A percentile compares a stretch with the other conserved stretches of the same genome.
These are phyloP conservation scores for Parastagonospora avenae DNA, from an alignment of 2,329 filamentous ascomycete species.

Conservation along the genomic window DNA sequence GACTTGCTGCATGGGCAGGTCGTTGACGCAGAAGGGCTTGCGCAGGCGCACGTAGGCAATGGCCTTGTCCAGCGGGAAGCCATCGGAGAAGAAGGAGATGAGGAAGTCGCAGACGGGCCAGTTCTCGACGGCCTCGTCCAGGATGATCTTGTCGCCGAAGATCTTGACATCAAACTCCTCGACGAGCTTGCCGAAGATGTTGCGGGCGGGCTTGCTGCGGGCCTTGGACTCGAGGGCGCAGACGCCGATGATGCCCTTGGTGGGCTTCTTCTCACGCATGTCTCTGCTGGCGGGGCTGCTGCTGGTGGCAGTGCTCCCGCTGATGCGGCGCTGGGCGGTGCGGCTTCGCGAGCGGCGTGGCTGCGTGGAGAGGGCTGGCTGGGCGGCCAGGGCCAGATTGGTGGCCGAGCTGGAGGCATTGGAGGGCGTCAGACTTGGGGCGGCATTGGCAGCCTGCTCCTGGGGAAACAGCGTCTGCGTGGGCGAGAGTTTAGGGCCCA, in stretches of 20 bases:
- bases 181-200: constrained; percentile 91
- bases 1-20: constrained; percentile 95
- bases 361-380: constrained; percentile 15
- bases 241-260: constrained; percentile 77
- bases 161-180: constrained; percentile 96
- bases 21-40: constrained; percentile 97
- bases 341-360: constrained; percentile 46
- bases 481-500: constrained; percentile 47
- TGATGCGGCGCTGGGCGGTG: constrained; percentile 74
- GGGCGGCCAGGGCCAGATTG: constrained; percentile 21
- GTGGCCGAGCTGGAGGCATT: constrained; percentile 13
- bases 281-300: constrained; percentile 75
- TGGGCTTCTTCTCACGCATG: constrained; percentile 57
- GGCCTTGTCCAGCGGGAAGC: constrained; percentile 94
- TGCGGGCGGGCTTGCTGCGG: constrained; percentile 93
- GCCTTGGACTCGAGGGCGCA: constrained; percentile 96
- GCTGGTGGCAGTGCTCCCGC: constrained; percentile 79
- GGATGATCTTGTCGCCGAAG: constrained; percentile 97
- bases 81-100: constrained; percentile 98
- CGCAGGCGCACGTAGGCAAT: constrained; percentile 92
- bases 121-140: constrained; percentile 95
- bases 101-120: constrained; percentile 97
- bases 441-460: constrained; percentile 27
- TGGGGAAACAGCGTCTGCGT: constrained; percentile 41
- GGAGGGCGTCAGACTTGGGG: constrained; percentile 11